These are phyloP conservation scores for Miscanthus sacchariflorus DNA, from an alignment of 202 grass and related monocot species.

Conservation along the genomic window DNA sequence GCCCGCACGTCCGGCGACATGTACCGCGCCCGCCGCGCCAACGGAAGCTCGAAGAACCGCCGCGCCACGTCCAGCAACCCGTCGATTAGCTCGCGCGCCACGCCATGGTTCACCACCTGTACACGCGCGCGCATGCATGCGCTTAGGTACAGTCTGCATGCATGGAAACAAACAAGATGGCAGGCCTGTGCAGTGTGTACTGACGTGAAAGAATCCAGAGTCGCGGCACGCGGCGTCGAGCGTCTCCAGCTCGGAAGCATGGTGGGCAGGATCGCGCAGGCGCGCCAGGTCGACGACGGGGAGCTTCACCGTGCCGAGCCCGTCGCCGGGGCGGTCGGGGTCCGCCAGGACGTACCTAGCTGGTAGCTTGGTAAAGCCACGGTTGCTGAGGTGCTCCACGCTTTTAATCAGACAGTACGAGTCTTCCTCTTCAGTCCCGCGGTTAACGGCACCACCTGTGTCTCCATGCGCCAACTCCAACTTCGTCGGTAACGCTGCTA, in stretches of 20 bases:
- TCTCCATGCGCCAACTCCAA: neutral
- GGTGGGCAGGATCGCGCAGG: slow-evolving; percentile 40
- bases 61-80: slow-evolving; percentile 57
- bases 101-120: slow-evolving; percentile 83
- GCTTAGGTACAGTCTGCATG: neutral
- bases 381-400: slow-evolving; percentile 60
- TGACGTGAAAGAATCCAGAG: slow-evolving; percentile 83
- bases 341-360: slow-evolving; percentile 67
- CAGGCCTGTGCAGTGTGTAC: neutral
- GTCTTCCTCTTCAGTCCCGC: neutral
- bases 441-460: neutral
- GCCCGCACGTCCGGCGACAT: slow-evolving; percentile 71
- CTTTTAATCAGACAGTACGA: slow-evolving; percentile 48
- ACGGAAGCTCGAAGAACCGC: slow-evolving; percentile 80
- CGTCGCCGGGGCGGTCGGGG: slow-evolving; percentile 53
- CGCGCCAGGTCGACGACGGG: slow-evolving; percentile 49
- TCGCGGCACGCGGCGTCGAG: slow-evolving; percentile 67
- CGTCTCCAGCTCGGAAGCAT: slow-evolving; percentile 38
- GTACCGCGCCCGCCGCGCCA: slow-evolving; percentile 49
- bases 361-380: slow-evolving; percentile 68
- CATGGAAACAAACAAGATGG: neutral
- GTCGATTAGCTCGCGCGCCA: slow-evolving; percentile 7
- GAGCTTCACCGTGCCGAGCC: neutral
- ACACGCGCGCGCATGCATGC: neutral
- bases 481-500: neutral